Percentiles rank a stretch among this genome's conserved stretches.
Conservation (phyloP, 371 early-diverging fungal species). For the Rhizomucor pusillus region DNA sequence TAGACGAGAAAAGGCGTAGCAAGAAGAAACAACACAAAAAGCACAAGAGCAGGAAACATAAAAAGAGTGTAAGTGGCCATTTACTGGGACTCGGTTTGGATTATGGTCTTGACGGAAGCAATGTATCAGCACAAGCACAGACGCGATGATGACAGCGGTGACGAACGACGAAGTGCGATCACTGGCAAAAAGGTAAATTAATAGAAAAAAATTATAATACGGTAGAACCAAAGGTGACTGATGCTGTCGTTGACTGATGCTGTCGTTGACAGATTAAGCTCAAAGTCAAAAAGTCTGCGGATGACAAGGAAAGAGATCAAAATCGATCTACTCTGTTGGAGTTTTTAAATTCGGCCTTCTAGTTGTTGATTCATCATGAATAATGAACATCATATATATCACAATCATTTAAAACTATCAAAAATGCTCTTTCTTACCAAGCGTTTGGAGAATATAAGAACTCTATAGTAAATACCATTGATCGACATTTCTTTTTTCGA, state of each 20-base stretch:
- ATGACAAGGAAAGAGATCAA: conserved; percentile 28
- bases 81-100: neutral
- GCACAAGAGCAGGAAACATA: conserved; percentile 11
- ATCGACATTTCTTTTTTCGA: too few species aligned
- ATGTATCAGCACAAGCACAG: conserved; percentile 4
- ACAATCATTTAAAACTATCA: too few species aligned
- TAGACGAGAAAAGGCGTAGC: conserved; percentile 9
- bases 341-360: conserved; percentile 34
- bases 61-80: conserved; percentile 16
- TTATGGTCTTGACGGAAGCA: neutral
- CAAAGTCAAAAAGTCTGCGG: conserved; percentile 28
- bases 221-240: neutral
- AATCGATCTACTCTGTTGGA: conserved; percentile 31
- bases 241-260: too few species aligned
- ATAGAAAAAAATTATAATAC: neutral
- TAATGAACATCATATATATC: too few species aligned
- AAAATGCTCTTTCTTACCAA: too few species aligned
- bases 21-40: conserved; percentile 12
- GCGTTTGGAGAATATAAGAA: too few species aligned
- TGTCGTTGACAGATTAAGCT: conserved; percentile 21
- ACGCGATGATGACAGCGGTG: conserved; percentile 1
- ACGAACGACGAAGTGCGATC: conserved; percentile 21
- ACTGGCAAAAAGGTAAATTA: conserved; percentile 32
- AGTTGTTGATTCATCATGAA: too few species aligned
- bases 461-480: too few species aligned